Evolutionary conservation across 352 stramenopile species (phyloP), one percentile per base, ranked within the genome.

Genomic region (Phytophthora agathidicida): DNA sequence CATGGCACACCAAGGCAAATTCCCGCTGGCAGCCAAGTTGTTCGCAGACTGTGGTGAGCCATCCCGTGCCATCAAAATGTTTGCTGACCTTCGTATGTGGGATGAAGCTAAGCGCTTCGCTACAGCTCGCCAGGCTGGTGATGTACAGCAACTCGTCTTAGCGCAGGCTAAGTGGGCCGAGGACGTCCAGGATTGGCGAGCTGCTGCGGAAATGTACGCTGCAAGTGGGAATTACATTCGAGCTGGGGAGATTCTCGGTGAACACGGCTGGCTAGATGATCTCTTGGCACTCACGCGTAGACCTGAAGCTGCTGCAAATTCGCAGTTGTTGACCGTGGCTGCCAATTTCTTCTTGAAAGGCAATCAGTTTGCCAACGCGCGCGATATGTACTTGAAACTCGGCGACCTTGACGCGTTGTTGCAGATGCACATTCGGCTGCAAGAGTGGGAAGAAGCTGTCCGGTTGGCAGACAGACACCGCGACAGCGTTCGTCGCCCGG

Each of bases 61-160:
- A n/a, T 71, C 91, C 28, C 80, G 77, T 11, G 92, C 96, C 1
- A 97, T 98, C 51, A 91, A 97, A 77, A 92, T 98, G 77, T 98
- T 97, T 66, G 80, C 88, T 0, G 91, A 98, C 50, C 54, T 98
- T 16, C 74, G 94, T 7, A 84, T 96, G 73, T 98, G 94, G 93
- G 93, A 98, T 26, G 86, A 98, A 49, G 96, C 95, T 26, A 98
- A 98, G 71, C 81, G 80, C 17, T 96, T 97, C 37, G 91, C 93
- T 3, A 78, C 73, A 9, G 83, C 88, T 54, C 84, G 71, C 33
- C 89, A 87, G 36, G 78, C 81, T 35, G 68, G 94, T 26, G 88
- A 98, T 60, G 86, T 95, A 37, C 79, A 94, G 44, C 82, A 98
- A 38, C 76, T 98, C 9, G 83, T 94, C 1, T 60, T 84, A 22